These are phyloP conservation scores for Pseudogymnoascus sp. DNA, from an alignment of 2,329 filamentous ascomycete genomes.

Conservation along the genomic window DNA sequence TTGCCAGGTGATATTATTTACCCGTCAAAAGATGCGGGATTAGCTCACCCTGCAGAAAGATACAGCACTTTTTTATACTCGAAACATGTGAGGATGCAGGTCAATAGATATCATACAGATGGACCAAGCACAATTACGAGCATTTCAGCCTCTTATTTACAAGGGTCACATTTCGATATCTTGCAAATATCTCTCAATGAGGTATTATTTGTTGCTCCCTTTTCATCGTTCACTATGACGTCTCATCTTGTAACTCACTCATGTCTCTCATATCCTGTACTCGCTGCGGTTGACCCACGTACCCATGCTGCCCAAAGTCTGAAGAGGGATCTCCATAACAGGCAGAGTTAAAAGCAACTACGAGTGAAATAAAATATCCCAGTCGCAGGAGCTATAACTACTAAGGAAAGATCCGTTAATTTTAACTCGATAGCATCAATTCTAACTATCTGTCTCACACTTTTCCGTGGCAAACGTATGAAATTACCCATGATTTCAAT, in stretches of 20 bases:
- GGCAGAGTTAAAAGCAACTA: background rate
- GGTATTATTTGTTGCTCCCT: background rate
- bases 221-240: conserved; percentile 3
- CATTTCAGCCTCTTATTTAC: background rate
- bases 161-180: background rate
- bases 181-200: background rate
- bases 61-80: background rate
- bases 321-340: background rate
- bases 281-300: background rate
- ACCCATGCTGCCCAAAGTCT: background rate
- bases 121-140: background rate
- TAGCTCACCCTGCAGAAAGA: background rate
- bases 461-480: background rate
- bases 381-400: background rate
- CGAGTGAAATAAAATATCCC: background rate
- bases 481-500: background rate
- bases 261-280: background rate
- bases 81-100: background rate
- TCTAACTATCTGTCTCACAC: background rate
- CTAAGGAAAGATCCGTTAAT: background rate
- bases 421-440: background rate
- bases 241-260: background rate
- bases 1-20: background rate
- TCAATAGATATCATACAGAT: background rate
- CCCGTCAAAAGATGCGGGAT: background rate